Conservation (phyloP, 768 basidiomycete species). For the Epithele typhae region DNA sequence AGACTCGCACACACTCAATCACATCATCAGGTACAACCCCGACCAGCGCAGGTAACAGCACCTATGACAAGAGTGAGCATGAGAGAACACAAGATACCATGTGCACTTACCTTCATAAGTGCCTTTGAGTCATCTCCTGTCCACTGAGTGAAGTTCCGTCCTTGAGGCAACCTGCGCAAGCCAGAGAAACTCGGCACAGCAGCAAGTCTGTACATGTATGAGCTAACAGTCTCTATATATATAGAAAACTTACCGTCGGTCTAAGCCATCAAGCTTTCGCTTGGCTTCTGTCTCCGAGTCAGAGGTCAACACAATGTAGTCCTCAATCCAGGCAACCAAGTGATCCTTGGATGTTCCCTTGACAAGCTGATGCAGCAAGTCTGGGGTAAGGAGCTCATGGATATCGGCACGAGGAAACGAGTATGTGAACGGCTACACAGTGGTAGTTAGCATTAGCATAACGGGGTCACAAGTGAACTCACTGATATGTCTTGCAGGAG, state of each 20-base stretch:
- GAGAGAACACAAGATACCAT: not conserved
- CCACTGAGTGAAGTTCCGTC: conserved; percentile 24
- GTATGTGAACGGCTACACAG: conserved; percentile 16
- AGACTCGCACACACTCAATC: conserved; percentile 10
- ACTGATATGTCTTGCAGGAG: too few species aligned
- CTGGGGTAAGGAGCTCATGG: conserved; percentile 12
- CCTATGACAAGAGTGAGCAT: conserved; percentile 3
- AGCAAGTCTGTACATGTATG: conserved; percentile 1
- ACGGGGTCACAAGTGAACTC: too few species aligned
- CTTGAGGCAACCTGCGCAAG: conserved; percentile 19
- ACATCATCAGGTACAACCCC: conserved; percentile 16
- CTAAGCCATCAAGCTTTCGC: conserved; percentile 11
- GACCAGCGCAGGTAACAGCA: conserved; percentile 20
- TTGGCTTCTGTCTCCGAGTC: conserved; percentile 3
- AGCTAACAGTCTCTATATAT: too few species aligned
- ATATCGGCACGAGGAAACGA: conserved; percentile 21
- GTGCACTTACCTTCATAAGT: conserved; percentile 21
- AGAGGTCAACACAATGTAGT: conserved; percentile 2
- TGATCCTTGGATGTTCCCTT: conserved; percentile 23
- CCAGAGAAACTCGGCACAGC: conserved; percentile 16
- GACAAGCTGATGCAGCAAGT: conserved; percentile 19
- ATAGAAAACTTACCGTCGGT: conserved; percentile 3
- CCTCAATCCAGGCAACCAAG: conserved; percentile 10
- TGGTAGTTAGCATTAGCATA: too few species aligned
- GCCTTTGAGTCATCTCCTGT: conserved; percentile 26